Conservation (phyloP, 176 grass and related monocot genomes). For the Carex littledalei region DNA sequence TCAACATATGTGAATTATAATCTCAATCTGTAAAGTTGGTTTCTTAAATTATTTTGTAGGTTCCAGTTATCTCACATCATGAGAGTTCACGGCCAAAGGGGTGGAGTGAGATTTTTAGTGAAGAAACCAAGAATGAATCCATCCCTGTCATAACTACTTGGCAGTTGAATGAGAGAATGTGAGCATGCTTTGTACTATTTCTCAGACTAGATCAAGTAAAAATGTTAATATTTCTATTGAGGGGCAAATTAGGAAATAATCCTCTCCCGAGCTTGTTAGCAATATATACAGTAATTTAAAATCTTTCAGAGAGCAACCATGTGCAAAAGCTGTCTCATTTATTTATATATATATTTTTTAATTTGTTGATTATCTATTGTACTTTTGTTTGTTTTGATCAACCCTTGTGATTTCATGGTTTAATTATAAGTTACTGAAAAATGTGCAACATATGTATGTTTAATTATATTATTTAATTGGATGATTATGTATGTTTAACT, state of each 20-base stretch:
- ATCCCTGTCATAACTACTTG: conserved; percentile 84
- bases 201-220: background rate
- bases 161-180: conserved; percentile 76
- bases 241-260: background rate
- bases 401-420: background rate
- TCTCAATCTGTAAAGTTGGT: conserved; percentile 13
- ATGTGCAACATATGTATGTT: too few species aligned
- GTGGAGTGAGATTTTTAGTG: conserved; percentile 83
- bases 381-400: background rate
- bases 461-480: too few species aligned
- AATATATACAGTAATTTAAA: background rate
- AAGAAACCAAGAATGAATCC: conserved; percentile 79
- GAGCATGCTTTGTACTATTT: background rate
- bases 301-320: background rate
- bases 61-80: conserved; percentile 68
- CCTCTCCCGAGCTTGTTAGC: background rate
- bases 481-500: too few species aligned
- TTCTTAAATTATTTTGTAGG: conserved; percentile 34
- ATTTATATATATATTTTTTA: background rate
- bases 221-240: background rate
- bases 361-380: background rate
- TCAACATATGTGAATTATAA: background rate
- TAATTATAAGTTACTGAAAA: too few species aligned
- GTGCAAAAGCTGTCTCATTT: background rate
- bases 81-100: conserved; percentile 54